Conservation (phyloP, 176 grass and related monocot genomes). For the Zoysia japonica region DNA sequence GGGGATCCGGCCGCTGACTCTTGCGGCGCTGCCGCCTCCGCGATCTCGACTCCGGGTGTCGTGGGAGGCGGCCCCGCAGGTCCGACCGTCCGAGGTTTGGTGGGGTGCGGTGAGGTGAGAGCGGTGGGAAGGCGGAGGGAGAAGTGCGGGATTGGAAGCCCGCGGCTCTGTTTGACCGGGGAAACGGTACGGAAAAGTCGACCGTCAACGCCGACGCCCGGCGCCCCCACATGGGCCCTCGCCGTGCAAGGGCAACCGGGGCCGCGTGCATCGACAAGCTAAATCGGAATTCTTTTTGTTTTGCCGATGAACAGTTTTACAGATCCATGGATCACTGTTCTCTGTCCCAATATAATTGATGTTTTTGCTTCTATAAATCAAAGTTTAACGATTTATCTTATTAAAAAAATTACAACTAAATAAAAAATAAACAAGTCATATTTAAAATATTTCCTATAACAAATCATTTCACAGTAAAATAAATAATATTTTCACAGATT, state of each 20-base stretch:
- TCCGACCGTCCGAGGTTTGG: background rate
- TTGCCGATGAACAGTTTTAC: background rate
- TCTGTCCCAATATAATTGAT: too few species aligned
- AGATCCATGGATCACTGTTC: background rate
- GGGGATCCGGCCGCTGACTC: background rate
- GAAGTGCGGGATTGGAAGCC: background rate
- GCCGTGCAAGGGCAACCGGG: background rate
- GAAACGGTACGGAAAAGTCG: background rate
- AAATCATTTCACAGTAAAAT: too few species aligned
- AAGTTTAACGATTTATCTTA: too few species aligned
- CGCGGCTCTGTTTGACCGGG: constrained; percentile 27
- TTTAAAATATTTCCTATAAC: too few species aligned
- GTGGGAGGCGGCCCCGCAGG: background rate
- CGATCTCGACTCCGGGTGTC: constrained; percentile 19
- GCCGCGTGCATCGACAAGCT: background rate
- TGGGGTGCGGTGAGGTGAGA: too few species aligned
- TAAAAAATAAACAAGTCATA: too few species aligned
- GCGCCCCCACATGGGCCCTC: background rate
- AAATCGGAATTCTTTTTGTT: background rate
- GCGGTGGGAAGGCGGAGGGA: background rate
- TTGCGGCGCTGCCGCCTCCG: background rate
- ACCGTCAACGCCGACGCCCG: background rate
- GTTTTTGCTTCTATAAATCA: too few species aligned
- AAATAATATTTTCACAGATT: too few species aligned
- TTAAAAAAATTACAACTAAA: too few species aligned